phyloP scores from a whole-genome alignment of 495 filamentous ascomycete species.

The Xylaria acuta region DNA sequence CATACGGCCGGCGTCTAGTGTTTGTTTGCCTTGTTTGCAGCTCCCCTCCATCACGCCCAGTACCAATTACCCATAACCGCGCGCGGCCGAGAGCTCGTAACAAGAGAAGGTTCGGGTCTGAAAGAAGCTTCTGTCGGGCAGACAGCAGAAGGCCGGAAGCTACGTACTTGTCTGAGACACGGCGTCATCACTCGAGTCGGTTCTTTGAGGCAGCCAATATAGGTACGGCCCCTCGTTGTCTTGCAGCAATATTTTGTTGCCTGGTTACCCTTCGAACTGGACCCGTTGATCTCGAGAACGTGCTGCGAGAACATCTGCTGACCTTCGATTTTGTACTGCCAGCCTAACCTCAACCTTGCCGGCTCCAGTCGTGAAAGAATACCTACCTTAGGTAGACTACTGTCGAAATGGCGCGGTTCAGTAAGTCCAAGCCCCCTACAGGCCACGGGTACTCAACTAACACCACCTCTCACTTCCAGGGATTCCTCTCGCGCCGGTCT shows the following conservation, averaged over 20 bases:
- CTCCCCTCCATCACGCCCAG: not conserved
- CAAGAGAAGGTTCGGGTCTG: not conserved
- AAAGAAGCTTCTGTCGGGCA: not conserved
- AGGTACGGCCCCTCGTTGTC: not conserved
- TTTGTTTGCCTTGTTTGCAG: not conserved
- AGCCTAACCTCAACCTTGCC: not conserved
- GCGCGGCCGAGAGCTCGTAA: not conserved
- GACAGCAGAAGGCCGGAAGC: constrained; percentile 4
- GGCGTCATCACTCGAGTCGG: not conserved
- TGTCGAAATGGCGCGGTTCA: constrained; percentile 24
- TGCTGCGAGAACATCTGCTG: not conserved
- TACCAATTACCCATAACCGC: not conserved
- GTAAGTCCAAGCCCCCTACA: constrained; percentile 1
- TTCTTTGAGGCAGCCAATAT: not conserved
- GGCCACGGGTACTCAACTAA: not conserved
- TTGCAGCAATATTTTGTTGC: not conserved
- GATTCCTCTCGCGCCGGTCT: constrained; percentile 49
- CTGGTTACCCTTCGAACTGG: not conserved
- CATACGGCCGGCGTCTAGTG: not conserved
- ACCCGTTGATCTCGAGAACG: not conserved
- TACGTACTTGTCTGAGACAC: not conserved
- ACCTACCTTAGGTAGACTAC: too few relatives aligned
- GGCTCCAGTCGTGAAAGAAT: not conserved
- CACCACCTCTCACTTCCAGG: constrained; percentile 7
- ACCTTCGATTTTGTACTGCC: not conserved